Evolutionary conservation across 2,329 filamentous ascomycete genomes (phyloP), one percentile per base, ranked within the genome.

Genomic region (Sarocladium brachiariae): DNA sequence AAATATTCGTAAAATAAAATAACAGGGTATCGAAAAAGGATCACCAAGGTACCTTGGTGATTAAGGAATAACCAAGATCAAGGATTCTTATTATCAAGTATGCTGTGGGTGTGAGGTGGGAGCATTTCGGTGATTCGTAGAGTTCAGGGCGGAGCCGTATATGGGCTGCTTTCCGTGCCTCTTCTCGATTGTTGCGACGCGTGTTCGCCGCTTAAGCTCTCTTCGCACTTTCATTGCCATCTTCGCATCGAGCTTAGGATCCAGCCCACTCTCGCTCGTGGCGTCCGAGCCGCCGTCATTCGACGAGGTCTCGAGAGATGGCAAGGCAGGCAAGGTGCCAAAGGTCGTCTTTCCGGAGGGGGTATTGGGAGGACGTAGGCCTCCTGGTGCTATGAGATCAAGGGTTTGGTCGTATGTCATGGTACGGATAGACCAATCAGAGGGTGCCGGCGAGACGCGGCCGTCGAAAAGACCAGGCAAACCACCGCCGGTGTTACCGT

Each of bases 401-500:
- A 25, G 24, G 10, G 30, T 14, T 23, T 35, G 46, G 19, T 49
- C 46, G 18, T 49, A 49, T 2, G 46, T 49, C 46, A 49, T 49
- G 19, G 46, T 49, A 18, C 37, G 46, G 13, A 49, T 19, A 27
- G 46, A 49, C 46, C 30, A 35, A 9, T 35, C 46, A 16, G 46
- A 49, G 4, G 30, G 30, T 4, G 46, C 23, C 14, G 46, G 33
- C 4, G 30, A 37, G 5, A 8, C 13, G 3, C 46, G 9, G 11
- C 43, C 43, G n/a, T 61, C 59, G 21, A 61, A 63, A 14, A 65
- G 52, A 0, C 63, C 63, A 4, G 63, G 63, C 1, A 65, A 56
- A 1, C 55, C 58, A 1, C 53, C 55, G 6, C 59, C 58, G 1
- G 53, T 31, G 25, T 49, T 52, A 7, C 57, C 56, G 19, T 64